A percentile compares a stretch with the other conserved stretches of the same genome.
Evolutionary conservation across 2,329 filamentous ascomycete species (phyloP).

Genomic region (Xylariaceae sp.): DNA sequence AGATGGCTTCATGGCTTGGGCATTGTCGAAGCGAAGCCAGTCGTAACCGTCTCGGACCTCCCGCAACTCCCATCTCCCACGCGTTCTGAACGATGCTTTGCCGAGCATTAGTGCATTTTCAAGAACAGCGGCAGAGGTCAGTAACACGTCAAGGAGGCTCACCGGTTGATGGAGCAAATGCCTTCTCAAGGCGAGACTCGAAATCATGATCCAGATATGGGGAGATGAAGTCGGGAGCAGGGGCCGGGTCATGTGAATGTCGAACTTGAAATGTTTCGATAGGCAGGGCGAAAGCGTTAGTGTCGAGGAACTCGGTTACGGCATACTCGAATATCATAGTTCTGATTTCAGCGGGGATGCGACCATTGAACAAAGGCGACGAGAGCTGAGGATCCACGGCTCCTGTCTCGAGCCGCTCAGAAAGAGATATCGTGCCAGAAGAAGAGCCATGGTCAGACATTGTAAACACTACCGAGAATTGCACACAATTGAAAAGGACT

Average conservation of each 20-base stretch:
- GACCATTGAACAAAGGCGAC: slow-evolving; percentile 20
- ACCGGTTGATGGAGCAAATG: too few relatives aligned
- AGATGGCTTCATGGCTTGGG: slow-evolving; percentile 20
- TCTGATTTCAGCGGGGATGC: slow-evolving; percentile 33
- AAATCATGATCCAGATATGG: too few relatives aligned
- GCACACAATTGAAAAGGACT: not conserved
- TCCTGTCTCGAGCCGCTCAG: slow-evolving; percentile 14
- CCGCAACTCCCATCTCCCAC: not conserved
- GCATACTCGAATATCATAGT: slow-evolving; percentile 34
- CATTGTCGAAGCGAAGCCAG: slow-evolving; percentile 33
- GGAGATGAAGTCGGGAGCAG: slow-evolving; percentile 1
- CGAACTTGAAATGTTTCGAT: slow-evolving; percentile 11
- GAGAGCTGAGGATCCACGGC: slow-evolving; percentile 18
- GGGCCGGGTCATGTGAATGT: slow-evolving; percentile 20
- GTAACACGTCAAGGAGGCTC: too few relatives aligned
- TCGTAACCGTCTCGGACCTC: slow-evolving; percentile 17
- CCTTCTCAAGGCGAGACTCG: too few relatives aligned
- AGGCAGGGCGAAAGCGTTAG: not conserved
- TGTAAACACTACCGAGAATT: not conserved
- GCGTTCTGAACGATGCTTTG: not conserved
- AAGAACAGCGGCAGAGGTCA: too few relatives aligned
- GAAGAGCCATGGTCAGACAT: not conserved
- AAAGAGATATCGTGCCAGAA: slow-evolving; percentile 8
- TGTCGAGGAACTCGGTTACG: slow-evolving; percentile 23
- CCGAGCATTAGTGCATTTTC: not conserved